A percentile compares a stretch with the other conserved stretches of the same genome.
Evolutionary conservation across 331 rosid species (phyloP).

Genomic region (Malus hybrid): DNA sequence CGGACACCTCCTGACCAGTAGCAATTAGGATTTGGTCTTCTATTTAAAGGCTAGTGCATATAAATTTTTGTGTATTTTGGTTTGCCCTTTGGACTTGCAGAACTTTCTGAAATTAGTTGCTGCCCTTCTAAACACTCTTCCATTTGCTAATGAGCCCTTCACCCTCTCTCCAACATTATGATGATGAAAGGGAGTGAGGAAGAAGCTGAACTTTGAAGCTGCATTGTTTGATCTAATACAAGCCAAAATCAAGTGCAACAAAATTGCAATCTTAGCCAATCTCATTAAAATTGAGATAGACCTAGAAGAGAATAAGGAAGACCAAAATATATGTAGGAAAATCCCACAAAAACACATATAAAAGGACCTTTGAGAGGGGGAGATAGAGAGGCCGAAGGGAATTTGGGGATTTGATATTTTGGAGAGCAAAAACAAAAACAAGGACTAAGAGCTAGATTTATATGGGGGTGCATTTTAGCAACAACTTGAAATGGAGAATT

Average conservation of each 20-base stretch:
- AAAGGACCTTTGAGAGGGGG: background rate
- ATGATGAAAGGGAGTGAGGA: background rate
- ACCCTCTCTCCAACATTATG: background rate
- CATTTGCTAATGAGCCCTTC: background rate
- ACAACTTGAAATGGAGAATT: no score
- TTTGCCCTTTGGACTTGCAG: constrained; percentile 20
- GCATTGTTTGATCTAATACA: background rate
- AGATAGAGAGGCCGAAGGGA: no score
- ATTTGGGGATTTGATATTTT: no score
- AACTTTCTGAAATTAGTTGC: constrained; percentile 5
- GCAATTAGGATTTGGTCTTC: no score
- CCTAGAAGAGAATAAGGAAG: background rate
- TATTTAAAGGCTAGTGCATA: no score
- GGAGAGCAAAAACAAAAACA: no score
- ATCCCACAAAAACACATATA: background rate
- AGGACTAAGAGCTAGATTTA: no score
- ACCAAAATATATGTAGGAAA: background rate
- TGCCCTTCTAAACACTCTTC: background rate
- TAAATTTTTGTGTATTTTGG: no score
- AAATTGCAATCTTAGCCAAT: background rate
- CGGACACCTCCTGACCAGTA: no score
- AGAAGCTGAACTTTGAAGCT: background rate
- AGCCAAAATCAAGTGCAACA: background rate
- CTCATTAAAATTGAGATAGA: background rate
- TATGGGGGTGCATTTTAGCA: no score